phyloP scores from a whole-genome alignment of 331 rosid genomes.

The Rosa hybrid region DNA sequence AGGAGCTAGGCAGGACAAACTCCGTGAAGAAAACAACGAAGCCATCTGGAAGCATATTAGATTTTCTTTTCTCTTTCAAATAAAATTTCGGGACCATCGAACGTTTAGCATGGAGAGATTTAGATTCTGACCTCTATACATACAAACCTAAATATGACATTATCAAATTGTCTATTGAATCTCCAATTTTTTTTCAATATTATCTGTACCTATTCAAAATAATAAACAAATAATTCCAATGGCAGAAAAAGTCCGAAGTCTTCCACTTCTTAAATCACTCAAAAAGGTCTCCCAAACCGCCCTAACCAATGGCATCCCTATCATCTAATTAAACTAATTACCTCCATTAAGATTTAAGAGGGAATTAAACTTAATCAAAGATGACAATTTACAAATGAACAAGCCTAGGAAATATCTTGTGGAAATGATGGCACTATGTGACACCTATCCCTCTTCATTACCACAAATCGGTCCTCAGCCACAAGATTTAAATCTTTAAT shows the following conservation, averaged over 20 bases:
- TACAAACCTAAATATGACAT: constrained; percentile 1
- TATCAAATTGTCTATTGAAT: not conserved
- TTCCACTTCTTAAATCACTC: not conserved
- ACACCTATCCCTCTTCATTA: constrained; percentile 22
- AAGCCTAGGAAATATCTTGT: constrained; percentile 26
- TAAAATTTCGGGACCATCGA: not conserved
- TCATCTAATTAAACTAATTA: constrained; percentile 11
- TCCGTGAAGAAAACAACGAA: not conserved
- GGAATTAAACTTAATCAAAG: constrained; percentile 4
- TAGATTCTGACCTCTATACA: not conserved
- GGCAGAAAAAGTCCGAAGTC: constrained; percentile 1
- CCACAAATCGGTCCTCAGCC: constrained; percentile 52
- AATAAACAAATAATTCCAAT: not conserved
- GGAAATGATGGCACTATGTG: not conserved
- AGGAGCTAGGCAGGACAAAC: not conserved
- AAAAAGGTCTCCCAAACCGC: constrained; percentile 37
- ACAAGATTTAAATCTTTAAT: not conserved
- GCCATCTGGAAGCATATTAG: not conserved
- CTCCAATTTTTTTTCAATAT: not conserved
- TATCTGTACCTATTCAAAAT: not conserved
- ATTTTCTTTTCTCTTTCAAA: not conserved
- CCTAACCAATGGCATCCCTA: constrained; percentile 31
- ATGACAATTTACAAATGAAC: not conserved
- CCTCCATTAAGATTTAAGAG: not conserved
- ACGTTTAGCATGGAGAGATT: not conserved